These are phyloP conservation scores for Phlyctochytrium bullatum DNA, from an alignment of 192 early-diverging fungal genomes.

Conservation along the genomic window DNA sequence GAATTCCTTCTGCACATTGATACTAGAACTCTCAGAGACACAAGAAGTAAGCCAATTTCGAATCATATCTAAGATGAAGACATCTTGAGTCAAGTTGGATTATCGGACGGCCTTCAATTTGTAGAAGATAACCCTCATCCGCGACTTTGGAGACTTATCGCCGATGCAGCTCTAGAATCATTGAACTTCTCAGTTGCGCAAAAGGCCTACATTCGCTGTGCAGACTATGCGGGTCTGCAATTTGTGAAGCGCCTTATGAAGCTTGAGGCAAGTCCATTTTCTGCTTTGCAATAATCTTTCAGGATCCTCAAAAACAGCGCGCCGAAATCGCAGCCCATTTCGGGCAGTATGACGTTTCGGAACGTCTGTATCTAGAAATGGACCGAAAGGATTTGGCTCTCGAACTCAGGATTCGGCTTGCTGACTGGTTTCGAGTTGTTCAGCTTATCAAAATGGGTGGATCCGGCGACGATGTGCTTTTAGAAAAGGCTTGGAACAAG, in stretches of 20 bases:
- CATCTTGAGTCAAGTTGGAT: conserved; percentile 39
- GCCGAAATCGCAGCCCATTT: conserved; percentile 55
- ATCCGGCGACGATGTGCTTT: conserved; percentile 50
- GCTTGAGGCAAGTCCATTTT: conserved; percentile 38
- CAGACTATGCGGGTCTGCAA: conserved; percentile 52
- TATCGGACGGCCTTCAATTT: conserved; percentile 49
- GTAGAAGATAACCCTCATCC: conserved; percentile 54
- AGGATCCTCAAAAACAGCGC: conserved; percentile 50
- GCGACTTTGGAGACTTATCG: conserved; percentile 54
- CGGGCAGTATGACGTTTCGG: conserved; percentile 45
- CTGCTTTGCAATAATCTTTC: not conserved
- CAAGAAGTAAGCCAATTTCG: conserved; percentile 28
- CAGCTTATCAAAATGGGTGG: conserved; percentile 57
- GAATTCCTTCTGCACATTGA: conserved; percentile 39
- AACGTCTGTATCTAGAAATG: conserved; percentile 54
- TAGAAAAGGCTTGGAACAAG: conserved; percentile 53
- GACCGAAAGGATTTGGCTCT: conserved; percentile 61
- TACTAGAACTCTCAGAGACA: conserved; percentile 48
- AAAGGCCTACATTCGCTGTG: conserved; percentile 44
- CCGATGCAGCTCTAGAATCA: conserved; percentile 46
- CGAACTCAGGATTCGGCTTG: conserved; percentile 47
- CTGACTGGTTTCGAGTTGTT: conserved; percentile 60
- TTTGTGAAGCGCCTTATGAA: conserved; percentile 53
- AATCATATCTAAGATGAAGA: conserved; percentile 23
- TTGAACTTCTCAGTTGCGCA: conserved; percentile 47